Base-by-base conservation (phyloP, 2,329 filamentous ascomycete species). In the Scopulariopsis brevicaulis region DNA sequence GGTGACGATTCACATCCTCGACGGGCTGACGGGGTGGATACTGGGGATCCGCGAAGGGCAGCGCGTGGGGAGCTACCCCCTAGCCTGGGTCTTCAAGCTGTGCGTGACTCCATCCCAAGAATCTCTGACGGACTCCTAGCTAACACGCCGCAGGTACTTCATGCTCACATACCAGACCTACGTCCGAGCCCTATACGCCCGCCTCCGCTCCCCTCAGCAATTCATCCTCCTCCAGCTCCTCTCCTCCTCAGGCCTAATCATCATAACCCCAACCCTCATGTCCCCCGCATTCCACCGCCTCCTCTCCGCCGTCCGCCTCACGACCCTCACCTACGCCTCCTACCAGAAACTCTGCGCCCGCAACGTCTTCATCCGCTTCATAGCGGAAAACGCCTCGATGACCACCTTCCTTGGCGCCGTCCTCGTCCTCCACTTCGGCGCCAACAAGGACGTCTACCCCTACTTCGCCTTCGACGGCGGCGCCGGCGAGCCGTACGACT, bases 141-240 rank as follows among this genome's bases (percentile, higher is more conserved):
- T 66, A 40, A 63, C 35, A 4, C 35, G 46, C 10, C 51, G 37
- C 62, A 82, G 79, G 54, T 86, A 85, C 68, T 86, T 85, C 67
- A 82, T 82, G 74, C 71, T 87, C 56, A 87, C 84, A 6, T 87
- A 87, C 68, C 84, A 87, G 69, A 87, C 84, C 4, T 87, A 87
- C 69, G 84, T 87, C 14, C 82, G 84, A 56, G 83, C 84, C 12
- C 70, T 87, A 59, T 87, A 87, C 66, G 84, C 84, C 15, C 82
- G 84, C 20, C 78, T 87, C 15, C 83, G 84, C 61, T 84, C 81
- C 6, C 84, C 83, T 0, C 70, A 74, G 46, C 83, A 87, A 69
- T 87, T 87, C 70, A 75, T 86, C 59, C 75, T 80, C 62, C 80
- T 87, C 43, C 84, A 87, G 68, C 69, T 83, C 18, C 73, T 87